Percentiles rank a stretch among this genome's conserved stretches.
Evolutionary conservation across 805 yeast species (phyloP).

Genomic region (Lachancea fermentati): DNA sequence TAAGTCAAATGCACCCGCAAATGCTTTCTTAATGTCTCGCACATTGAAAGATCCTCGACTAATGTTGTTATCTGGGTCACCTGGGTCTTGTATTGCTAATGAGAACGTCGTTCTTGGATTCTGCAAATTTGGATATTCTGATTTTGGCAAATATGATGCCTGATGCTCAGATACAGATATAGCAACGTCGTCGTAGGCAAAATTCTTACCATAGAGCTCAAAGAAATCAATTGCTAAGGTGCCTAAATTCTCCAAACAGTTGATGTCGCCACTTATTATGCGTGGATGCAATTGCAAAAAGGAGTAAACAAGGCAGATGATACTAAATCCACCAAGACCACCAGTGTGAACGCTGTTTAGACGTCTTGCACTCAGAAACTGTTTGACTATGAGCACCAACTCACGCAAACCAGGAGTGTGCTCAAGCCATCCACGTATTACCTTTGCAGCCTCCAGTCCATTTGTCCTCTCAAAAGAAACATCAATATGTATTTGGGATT

Average conservation of each 20-base stretch:
- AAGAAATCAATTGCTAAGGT: conserved; percentile 84
- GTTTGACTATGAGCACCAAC: conserved; percentile 75
- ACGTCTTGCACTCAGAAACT: conserved; percentile 70
- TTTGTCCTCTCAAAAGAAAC: conserved; percentile 82
- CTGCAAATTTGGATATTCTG: conserved; percentile 46
- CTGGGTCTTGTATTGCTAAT: conserved; percentile 83
- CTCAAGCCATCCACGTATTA: conserved; percentile 68
- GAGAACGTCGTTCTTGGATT: conserved; percentile 50
- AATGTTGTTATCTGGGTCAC: conserved; percentile 76
- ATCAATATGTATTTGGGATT: conserved; percentile 71
- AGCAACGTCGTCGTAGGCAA: conserved; percentile 76
- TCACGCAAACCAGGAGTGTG: conserved; percentile 77
- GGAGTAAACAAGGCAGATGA: conserved; percentile 79
- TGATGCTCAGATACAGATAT: conserved; percentile 54
- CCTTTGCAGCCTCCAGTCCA: conserved; percentile 76
- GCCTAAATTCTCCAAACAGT: conserved; percentile 73
- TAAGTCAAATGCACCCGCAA: conserved; percentile 81
- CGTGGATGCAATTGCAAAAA: conserved; percentile 78
- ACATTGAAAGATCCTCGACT: conserved; percentile 80
- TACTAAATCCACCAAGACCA: conserved; percentile 91
- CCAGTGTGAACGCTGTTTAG: conserved; percentile 87
- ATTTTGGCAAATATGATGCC: conserved; percentile 55
- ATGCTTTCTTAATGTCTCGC: conserved; percentile 74
- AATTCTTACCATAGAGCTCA: conserved; percentile 84
- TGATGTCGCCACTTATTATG: conserved; percentile 57